Percentiles rank a stretch among this genome's conserved stretches.
Conservation (phyloP, 164 flowering plant species). For the Annona cherimola region DNA sequence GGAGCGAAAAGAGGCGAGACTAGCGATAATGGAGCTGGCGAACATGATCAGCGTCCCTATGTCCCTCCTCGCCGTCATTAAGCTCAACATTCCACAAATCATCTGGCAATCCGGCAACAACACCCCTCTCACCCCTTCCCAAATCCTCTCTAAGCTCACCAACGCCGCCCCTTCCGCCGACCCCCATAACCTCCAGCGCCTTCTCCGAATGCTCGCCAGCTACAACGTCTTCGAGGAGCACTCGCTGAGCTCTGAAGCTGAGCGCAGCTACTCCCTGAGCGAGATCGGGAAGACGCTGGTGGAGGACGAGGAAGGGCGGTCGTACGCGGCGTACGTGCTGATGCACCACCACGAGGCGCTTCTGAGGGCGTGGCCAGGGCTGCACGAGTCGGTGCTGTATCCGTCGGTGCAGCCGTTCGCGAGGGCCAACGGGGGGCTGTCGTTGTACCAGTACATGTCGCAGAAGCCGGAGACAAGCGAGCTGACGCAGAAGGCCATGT, state of each 20-base stretch:
- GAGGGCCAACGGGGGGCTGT: constrained; percentile 49
- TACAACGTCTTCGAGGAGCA: constrained; percentile 59
- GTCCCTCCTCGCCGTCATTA: constrained; percentile 65
- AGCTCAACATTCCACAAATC: constrained; percentile 61
- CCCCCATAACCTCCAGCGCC: constrained; percentile 54
- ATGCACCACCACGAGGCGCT: constrained; percentile 75
- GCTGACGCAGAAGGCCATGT: constrained; percentile 72
- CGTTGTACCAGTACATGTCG: constrained; percentile 57
- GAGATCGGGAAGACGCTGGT: constrained; percentile 55
- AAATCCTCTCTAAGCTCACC: constrained; percentile 43
- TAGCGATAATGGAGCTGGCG: constrained; percentile 57
- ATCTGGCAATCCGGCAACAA: constrained; percentile 56
- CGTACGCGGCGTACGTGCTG: constrained; percentile 61
- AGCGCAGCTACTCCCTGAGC: constrained; percentile 53
- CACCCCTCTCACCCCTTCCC: constrained; percentile 55
- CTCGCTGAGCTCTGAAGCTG: constrained; percentile 8
- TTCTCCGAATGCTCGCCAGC: constrained; percentile 62
- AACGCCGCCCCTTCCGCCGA: constrained; percentile 2
- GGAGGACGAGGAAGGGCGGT: constrained; percentile 47
- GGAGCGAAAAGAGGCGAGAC: constrained; percentile 22
- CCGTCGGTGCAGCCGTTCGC: constrained; percentile 50
- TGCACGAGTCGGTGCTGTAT: constrained; percentile 57
- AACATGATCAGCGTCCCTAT: constrained; percentile 82
- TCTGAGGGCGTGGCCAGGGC: constrained; percentile 51
- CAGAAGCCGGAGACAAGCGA: constrained; percentile 59